Conservation (phyloP, 2,329 filamentous ascomycete genomes). For the Cercospora sp. region DNA sequence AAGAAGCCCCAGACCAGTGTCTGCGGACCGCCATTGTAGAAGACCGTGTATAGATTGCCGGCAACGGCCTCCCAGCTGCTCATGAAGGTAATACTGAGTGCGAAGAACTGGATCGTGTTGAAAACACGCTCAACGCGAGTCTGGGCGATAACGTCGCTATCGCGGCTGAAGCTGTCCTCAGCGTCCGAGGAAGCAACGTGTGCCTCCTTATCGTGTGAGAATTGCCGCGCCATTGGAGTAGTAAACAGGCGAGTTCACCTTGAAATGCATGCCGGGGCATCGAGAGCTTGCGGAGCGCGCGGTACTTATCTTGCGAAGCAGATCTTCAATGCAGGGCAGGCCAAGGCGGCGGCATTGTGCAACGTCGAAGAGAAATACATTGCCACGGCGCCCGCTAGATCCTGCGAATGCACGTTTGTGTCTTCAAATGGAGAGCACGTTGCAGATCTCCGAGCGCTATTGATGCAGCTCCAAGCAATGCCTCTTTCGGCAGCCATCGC, state of each 20-base stretch:
- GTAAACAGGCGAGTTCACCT: neutral
- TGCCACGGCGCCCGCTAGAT: neutral
- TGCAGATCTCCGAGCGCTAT: neutral
- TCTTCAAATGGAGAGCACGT: neutral
- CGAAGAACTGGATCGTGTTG: conserved; percentile 31
- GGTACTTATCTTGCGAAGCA: neutral
- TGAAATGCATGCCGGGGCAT: neutral
- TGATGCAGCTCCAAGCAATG: neutral
- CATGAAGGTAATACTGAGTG: conserved; percentile 33
- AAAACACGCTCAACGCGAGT: conserved; percentile 29
- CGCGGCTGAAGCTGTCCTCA: neutral
- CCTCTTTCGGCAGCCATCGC: neutral
- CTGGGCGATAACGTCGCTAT: conserved; percentile 20
- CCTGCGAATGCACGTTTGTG: neutral
- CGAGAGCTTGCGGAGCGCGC: neutral
- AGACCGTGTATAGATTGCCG: conserved; percentile 29
- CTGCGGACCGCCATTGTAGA: conserved; percentile 32
- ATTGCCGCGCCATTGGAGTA: neutral
- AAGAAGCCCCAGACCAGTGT: conserved; percentile 33
- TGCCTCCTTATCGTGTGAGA: conserved; percentile 12
- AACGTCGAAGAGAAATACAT: neutral
- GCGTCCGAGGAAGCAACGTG: conserved; percentile 4
- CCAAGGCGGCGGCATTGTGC: neutral
- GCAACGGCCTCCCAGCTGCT: conserved; percentile 32
- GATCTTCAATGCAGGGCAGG: neutral